Percentiles rank a stretch among this genome's conserved stretches.
phyloP scores from a whole-genome alignment of 1,139 yeast genomes.

The Yamadazyma diddensiae region DNA sequence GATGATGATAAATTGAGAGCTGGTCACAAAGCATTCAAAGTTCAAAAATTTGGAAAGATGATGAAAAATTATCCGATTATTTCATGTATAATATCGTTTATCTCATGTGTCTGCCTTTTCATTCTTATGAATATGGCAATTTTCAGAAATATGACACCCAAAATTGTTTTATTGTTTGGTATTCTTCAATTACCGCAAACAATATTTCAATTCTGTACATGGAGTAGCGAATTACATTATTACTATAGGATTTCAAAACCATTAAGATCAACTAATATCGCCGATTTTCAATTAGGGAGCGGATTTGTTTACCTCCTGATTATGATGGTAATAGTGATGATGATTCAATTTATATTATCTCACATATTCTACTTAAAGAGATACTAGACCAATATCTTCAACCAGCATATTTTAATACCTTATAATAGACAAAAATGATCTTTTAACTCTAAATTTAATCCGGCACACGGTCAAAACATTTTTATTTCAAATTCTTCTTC shows the following conservation, averaged over 20 bases:
- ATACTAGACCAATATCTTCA: background rate
- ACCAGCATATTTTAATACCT: background rate
- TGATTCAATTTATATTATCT: conserved; percentile 9
- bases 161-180: conserved; percentile 1
- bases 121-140: conserved; percentile 5
- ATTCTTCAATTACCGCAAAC: conserved; percentile 10
- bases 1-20: conserved; percentile 11
- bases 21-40: conserved; percentile 13
- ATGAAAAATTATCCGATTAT: conserved; percentile 14
- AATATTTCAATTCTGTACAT: conserved; percentile 8
- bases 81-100: conserved; percentile 8
- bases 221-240: conserved; percentile 14
- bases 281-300: conserved; percentile 10
- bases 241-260: conserved; percentile 10
- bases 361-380: conserved; percentile 4
- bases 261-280: conserved; percentile 11
- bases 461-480: background rate
- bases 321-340: conserved; percentile 8
- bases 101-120: conserved; percentile 10
- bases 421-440: background rate
- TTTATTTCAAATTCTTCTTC: background rate
- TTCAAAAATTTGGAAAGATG: conserved; percentile 12
- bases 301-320: conserved; percentile 13
- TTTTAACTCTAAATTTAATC: too few relatives aligned
- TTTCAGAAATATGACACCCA: conserved; percentile 5